phyloP scores from a whole-genome alignment of 83 land plant species.

The Picea mariana region DNA sequence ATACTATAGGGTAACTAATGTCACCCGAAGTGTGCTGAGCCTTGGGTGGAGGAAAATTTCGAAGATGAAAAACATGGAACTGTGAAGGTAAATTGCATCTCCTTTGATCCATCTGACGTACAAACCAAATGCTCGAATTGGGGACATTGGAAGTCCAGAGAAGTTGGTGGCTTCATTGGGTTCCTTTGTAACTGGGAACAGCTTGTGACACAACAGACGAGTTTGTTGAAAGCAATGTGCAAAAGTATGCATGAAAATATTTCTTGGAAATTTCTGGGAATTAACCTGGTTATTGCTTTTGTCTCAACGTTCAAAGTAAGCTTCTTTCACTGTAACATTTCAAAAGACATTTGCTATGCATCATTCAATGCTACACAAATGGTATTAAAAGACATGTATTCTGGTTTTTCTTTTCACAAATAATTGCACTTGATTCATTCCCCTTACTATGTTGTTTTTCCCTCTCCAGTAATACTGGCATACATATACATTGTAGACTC shows the following conservation, averaged over 20 bases:
- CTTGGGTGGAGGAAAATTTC: conserved; percentile 98
- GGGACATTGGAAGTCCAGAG: conserved; percentile 94
- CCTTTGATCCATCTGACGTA: conserved; percentile 91
- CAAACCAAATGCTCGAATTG: conserved; percentile 86
- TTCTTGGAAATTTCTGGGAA: too few species aligned
- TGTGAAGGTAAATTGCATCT: conserved; percentile 59
- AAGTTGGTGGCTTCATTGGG: conserved; percentile 90
- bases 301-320: too few species aligned
- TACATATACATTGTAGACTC: too few species aligned
- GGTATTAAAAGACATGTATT: too few species aligned
- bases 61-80: conserved; percentile 80
- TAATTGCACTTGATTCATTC: too few species aligned
- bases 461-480: too few species aligned
- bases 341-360: too few species aligned
- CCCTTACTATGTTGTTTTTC: too few species aligned
- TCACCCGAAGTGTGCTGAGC: conserved; percentile 99
- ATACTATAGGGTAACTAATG: conserved; percentile 97
- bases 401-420: too few species aligned
- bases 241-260: conserved; percentile 20
- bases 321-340: too few species aligned
- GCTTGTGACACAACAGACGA: conserved; percentile 93
- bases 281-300: too few species aligned
- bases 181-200: conserved; percentile 95
- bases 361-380: too few species aligned
- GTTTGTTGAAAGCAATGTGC: conserved; percentile 74